Evolutionary conservation across 2,329 filamentous ascomycete genomes (phyloP), one percentile per base, ranked within the genome.

Genomic region (Sarocladiaceae sp.): DNA sequence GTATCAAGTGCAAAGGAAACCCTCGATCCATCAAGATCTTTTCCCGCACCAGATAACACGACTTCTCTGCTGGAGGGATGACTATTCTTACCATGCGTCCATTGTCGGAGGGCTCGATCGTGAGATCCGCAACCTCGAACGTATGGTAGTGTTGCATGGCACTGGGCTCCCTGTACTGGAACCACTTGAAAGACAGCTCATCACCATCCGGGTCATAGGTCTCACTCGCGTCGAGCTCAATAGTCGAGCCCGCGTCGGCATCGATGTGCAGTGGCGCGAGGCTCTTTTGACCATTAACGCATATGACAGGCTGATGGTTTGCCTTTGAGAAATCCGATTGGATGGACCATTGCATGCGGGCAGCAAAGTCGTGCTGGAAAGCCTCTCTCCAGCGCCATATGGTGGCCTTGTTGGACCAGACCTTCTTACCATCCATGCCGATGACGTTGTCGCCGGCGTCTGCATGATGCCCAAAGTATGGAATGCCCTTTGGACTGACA

Each of bases 121-220:
- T 20, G 15, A 35, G 13, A 4, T 19, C 33, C 4, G 33, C 10
- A 18, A 35, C 33, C 33, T 35, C 33, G 16, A 35, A 35, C 10
- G n/a, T 6, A 13, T 35, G 33, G 13, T 13, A 35, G 15, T 35
- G 33, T 6, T 6, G 7, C n/a, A 35, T 19, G n/a, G 33, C 33
- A 35, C 33, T 53, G 2, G 53, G 52, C 42, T 62, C 59, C 11
- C 48, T 47, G 52, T 75, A 74, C 31, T 73, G 69, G 51, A 62
- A 70, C 71, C 71, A 74, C 33, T 63, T 63, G 56, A 69, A 74
- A 6, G 56, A 60, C 18, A 74, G 50, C 6, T 60, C 48, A 34
- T 62, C 60, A 3, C 54, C 55, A 46, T 74, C 68, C 0, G 69
- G 68, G 50, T 73, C 68, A 44, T 69, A 70, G 1, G 65, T 67